Percentiles rank a stretch among this genome's conserved stretches.
Evolutionary conservation across 805 yeast species (phyloP).

Genomic region (Ogataea sp.): DNA sequence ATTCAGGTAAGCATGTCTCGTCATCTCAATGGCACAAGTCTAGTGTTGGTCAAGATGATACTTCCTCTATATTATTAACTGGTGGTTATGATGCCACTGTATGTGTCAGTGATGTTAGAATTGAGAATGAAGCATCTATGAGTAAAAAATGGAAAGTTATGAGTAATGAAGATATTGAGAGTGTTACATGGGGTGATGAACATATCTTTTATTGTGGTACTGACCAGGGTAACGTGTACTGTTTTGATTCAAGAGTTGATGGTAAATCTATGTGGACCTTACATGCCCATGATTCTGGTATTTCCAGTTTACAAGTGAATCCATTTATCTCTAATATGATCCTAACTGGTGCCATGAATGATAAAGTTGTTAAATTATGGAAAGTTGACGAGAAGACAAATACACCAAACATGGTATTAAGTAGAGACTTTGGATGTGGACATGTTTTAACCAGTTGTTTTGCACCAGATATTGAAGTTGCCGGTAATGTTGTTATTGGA

Average conservation of each 20-base stretch:
- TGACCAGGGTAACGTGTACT: constrained; percentile 82
- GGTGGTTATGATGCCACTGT: constrained; percentile 90
- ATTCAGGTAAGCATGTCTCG: constrained; percentile 74
- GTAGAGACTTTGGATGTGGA: constrained; percentile 92
- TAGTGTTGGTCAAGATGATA: constrained; percentile 22
- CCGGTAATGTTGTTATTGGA: constrained; percentile 79
- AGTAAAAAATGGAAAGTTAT: constrained; percentile 61
- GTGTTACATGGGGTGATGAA: constrained; percentile 61
- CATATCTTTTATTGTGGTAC: constrained; percentile 74
- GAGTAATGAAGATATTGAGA: constrained; percentile 68
- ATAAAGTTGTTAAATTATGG: constrained; percentile 83
- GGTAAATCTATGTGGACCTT: constrained; percentile 82
- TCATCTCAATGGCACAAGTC: constrained; percentile 73
- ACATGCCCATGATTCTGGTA: constrained; percentile 95
- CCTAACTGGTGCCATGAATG: constrained; percentile 88
- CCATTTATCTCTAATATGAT: constrained; percentile 60
- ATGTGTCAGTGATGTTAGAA: constrained; percentile 80
- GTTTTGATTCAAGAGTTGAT: constrained; percentile 72
- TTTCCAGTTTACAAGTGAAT: constrained; percentile 73
- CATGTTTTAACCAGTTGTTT: constrained; percentile 77
- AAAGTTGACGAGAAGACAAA: constrained; percentile 40
- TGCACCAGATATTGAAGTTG: constrained; percentile 77
- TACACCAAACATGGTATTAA: constrained; percentile 76
- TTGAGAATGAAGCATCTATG: constrained; percentile 50
- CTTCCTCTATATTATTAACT: constrained; percentile 64